Conservation (phyloP, 768 basidiomycete species). For the Saitozyma sp. region DNA sequence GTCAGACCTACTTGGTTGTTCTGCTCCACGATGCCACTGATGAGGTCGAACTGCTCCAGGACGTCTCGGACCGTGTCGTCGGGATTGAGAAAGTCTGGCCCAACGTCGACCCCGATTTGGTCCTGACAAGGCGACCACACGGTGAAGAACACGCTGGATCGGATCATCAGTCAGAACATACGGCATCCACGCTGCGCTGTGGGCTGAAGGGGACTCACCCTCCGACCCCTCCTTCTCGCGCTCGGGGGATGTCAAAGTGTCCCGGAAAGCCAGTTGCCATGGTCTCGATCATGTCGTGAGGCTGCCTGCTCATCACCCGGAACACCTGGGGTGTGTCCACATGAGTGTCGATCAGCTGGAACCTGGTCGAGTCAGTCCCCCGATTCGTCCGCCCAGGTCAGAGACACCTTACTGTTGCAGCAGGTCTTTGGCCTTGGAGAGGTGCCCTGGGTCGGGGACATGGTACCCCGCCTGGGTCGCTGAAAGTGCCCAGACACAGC, state of each 20-base stretch:
- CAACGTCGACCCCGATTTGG: conserved; percentile 11
- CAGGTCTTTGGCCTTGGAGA: no score
- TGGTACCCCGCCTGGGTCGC: no score
- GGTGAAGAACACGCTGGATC: conserved; percentile 1
- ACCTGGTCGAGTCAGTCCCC: neutral
- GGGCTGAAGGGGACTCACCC: no score
- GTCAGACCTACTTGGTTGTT: neutral
- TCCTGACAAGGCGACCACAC: conserved; percentile 15
- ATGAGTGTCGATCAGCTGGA: conserved; percentile 19
- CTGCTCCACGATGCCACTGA: conserved; percentile 11
- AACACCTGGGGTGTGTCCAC: conserved; percentile 17
- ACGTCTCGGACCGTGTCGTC: conserved; percentile 21
- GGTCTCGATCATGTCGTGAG: conserved; percentile 9
- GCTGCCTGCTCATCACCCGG: conserved; percentile 7
- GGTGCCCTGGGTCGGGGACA: no score
- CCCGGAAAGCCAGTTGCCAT: conserved; percentile 9
- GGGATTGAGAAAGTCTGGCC: conserved; percentile 15
- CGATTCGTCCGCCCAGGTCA: no score
- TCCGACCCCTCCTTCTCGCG: conserved; percentile 14
- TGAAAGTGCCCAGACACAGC: no score
- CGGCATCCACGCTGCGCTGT: no score
- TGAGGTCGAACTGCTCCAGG: conserved; percentile 24
- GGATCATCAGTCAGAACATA: no score
- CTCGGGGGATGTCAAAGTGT: conserved; percentile 23
- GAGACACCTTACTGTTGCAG: no score